A percentile compares a stretch with the other conserved stretches of the same genome.
These are phyloP conservation scores for Scedosporium dehoogii DNA, from an alignment of 2,329 filamentous ascomycete species.

Conservation along the genomic window DNA sequence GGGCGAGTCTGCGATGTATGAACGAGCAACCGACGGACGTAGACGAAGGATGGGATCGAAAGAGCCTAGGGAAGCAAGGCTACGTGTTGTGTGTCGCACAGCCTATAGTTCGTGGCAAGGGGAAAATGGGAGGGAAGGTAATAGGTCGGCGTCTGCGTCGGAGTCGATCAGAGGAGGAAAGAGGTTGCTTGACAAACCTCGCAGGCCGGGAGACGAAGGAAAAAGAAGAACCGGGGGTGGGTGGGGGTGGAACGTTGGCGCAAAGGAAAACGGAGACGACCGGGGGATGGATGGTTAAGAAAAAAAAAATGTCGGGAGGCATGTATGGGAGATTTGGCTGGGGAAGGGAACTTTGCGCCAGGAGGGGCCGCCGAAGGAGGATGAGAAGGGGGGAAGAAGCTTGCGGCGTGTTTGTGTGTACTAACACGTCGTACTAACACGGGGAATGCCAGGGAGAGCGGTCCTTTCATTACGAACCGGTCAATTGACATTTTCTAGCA, in stretches of 20 bases:
- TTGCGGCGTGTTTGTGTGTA: not conserved
- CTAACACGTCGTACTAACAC: not conserved
- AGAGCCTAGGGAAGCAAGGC: not conserved
- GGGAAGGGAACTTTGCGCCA: not conserved
- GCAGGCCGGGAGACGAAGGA: not conserved
- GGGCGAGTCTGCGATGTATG: constrained; percentile 1
- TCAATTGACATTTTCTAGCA: not conserved
- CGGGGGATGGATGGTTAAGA: not conserved
- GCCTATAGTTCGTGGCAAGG: not conserved
- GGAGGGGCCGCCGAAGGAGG: not conserved
- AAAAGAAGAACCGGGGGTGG: not conserved
- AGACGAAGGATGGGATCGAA: constrained; percentile 2
- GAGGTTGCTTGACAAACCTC: constrained; percentile 4
- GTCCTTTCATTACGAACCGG: not conserved
- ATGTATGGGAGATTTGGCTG: not conserved
- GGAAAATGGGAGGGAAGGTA: not conserved
- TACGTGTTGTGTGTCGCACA: not conserved
- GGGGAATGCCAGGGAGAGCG: not conserved
- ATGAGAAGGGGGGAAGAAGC: not conserved
- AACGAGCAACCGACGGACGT: not conserved
- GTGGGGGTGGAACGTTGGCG: not conserved
- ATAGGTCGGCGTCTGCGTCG: not conserved
- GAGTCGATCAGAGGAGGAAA: constrained; percentile 5
- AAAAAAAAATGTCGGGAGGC: not conserved
- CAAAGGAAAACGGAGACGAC: not conserved